Conservation (phyloP, 2,329 filamentous ascomycete species). For the Juglanconis sp. region DNA sequence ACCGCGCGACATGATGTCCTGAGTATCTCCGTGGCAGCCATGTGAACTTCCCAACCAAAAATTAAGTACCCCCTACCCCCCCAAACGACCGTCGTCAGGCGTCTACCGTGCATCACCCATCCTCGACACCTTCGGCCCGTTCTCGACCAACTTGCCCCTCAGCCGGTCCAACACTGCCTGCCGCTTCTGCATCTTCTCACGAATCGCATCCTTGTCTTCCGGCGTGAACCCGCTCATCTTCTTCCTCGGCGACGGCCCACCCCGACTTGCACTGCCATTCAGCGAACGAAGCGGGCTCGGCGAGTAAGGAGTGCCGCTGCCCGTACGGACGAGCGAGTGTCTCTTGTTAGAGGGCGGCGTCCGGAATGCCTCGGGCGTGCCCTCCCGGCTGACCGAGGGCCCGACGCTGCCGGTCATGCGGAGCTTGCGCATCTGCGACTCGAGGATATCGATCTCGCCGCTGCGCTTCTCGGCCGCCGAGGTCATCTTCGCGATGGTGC, state of each 20-base stretch:
- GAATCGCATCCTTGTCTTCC: conserved; percentile 56
- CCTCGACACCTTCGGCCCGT: conserved; percentile 47
- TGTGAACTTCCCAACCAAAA: too few species aligned
- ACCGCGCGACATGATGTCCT: too few species aligned
- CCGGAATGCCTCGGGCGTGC: conserved; percentile 41
- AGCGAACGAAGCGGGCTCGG: conserved; percentile 38
- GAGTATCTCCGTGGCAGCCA: too few species aligned
- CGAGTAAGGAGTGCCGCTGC: conserved; percentile 30
- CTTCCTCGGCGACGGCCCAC: conserved; percentile 51
- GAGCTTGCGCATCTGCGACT: conserved; percentile 71
- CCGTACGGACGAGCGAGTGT: conserved; percentile 30
- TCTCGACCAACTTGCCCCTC: conserved; percentile 45
- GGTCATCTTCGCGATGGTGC: conserved; percentile 91
- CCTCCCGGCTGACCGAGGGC: conserved; percentile 33
- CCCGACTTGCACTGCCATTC: conserved; percentile 26
- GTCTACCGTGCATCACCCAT: conserved; percentile 22
- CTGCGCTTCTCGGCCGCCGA: conserved; percentile 87
- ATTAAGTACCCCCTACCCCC: too few species aligned
- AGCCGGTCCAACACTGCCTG: conserved; percentile 52
- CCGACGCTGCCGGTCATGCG: conserved; percentile 23
- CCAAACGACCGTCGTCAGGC: not conserved
- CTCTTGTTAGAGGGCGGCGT: conserved; percentile 29
- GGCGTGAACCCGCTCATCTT: conserved; percentile 60
- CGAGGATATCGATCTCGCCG: conserved; percentile 85
- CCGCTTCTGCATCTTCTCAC: conserved; percentile 50